Base-by-base conservation (phyloP, 805 yeast genomes). In the Metschnikowia cubensis region DNA sequence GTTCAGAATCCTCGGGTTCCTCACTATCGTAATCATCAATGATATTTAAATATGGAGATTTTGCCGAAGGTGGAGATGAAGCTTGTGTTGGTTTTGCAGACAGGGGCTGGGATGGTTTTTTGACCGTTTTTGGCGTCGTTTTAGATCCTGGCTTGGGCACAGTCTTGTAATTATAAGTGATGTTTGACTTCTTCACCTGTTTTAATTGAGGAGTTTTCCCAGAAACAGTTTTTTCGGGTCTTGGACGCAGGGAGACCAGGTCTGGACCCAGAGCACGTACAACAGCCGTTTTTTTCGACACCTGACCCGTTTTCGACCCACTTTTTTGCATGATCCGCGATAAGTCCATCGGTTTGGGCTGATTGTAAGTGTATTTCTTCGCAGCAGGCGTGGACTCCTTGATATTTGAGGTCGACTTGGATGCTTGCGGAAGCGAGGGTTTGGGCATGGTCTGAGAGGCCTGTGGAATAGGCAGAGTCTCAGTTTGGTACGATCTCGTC, bases 271-370 rank as follows among this genome's bases (percentile, higher is more conserved):
- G 15, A 48, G 43, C 38, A 48, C 29, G 39, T 36, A 48, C 49
- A 36, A 33, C 13, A 4, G 6, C 10, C 36, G 40, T 36, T 18
- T 41, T 40, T 37, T 46, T 40, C 32, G 42, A 33, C 33, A 20
- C 33, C 22, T 37, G 35, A 4, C 31, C 45, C 1, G 47, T 15
- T 43, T 41, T 52, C 20, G 48, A 11, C 34, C 42, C 50, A 39
- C 50, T 49, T 42, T 58, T 48, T 39, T 61, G 60, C 75, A 73
- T 71, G 37, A 71, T 52, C 20, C 63, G 61, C 37, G 60, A 60
- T 22, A 71, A 59, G 50, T 72, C 69, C 49, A 73, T 51, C 0
- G 76, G 76, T 50, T 68, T 65, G 2, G 77, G 76, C 53, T 71
- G 66, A 32, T 58, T 66, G 56, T 72, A 73, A 7, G 64, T 56